Evolutionary conservation across 768 basidiomycete species (phyloP).

Genomic region (Botryobasidium botryosum): DNA sequence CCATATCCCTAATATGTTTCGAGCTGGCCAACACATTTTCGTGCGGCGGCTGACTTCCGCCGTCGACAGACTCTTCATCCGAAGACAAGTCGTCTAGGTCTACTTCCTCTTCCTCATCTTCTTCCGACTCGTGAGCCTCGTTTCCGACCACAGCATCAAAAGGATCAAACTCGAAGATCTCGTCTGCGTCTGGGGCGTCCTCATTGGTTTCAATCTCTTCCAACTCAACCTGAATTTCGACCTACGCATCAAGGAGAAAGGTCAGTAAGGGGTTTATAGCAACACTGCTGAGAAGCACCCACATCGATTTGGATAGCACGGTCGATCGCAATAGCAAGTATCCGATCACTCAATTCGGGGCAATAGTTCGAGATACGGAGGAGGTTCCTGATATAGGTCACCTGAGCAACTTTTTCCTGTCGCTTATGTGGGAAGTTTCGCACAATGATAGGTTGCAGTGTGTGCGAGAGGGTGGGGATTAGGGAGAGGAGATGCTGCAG

Average conservation of each 20-base stretch:
- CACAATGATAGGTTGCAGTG: conserved; percentile 69
- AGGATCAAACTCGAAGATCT: conserved; percentile 60
- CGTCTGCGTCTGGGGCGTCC: conserved; percentile 13
- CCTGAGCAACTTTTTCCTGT: conserved; percentile 58
- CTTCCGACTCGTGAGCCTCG: conserved; percentile 17
- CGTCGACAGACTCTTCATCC: conserved; percentile 37
- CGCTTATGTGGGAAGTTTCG: conserved; percentile 88
- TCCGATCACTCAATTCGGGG: conserved; percentile 62
- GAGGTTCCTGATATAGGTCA: conserved; percentile 82
- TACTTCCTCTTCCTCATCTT: conserved; percentile 25
- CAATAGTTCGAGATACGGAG: conserved; percentile 74
- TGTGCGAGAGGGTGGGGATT: conserved; percentile 79
- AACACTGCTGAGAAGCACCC: conserved; percentile 17
- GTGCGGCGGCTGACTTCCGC: conserved; percentile 23
- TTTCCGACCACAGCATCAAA: conserved; percentile 50
- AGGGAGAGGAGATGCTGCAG: conserved; percentile 76
- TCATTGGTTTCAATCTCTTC: conserved; percentile 17
- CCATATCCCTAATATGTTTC: conserved; percentile 71
- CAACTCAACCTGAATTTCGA: conserved; percentile 28
- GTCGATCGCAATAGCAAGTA: conserved; percentile 76
- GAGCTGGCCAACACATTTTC: conserved; percentile 19
- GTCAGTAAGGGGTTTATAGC: neutral
- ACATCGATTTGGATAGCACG: conserved; percentile 95
- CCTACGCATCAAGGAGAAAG: conserved; percentile 18
- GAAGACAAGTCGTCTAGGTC: conserved; percentile 54